Conservation (phyloP, 805 yeast species). For the Blastobotrys mokoenaii region DNA sequence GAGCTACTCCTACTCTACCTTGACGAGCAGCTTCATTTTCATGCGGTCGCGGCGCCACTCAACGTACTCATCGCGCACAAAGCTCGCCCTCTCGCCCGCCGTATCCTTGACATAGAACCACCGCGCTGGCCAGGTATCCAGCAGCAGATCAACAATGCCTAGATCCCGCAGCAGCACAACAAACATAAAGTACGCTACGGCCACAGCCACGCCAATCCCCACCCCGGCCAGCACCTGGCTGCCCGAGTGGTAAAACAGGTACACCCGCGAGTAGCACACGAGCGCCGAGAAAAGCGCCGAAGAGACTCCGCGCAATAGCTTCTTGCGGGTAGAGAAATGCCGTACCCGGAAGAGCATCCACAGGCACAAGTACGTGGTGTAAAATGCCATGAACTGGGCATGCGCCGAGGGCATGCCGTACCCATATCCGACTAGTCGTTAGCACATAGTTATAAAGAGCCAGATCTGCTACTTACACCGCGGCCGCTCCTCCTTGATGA, state of each 20-base stretch:
- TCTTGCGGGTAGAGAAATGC: conserved; percentile 22
- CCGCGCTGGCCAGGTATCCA: conserved; percentile 48
- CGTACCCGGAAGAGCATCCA: conserved; percentile 27
- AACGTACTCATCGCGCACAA: conserved; percentile 26
- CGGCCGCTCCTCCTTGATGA: conserved; percentile 71
- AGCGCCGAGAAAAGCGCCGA: conserved; percentile 25
- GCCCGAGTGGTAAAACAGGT: conserved; percentile 66
- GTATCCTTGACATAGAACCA: conserved; percentile 32
- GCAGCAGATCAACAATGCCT: conserved; percentile 60
- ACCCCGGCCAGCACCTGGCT: conserved; percentile 72
- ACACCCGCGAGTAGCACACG: conserved; percentile 65
- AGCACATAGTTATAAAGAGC: conserved; percentile 1
- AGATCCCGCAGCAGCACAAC: conserved; percentile 50
- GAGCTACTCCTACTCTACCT: conserved; percentile 12
- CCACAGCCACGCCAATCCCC: conserved; percentile 51
- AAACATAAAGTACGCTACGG: conserved; percentile 46
- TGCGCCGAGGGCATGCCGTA: conserved; percentile 98
- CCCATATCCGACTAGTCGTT: conserved; percentile 33
- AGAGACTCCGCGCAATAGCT: conserved; percentile 18
- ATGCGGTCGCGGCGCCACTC: conserved; percentile 24
- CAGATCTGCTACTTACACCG: conserved; percentile 8
- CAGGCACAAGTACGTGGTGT: conserved; percentile 32
- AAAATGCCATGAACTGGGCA: conserved; percentile 90
- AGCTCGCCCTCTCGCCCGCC: conserved; percentile 24
- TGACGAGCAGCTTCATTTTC: conserved; percentile 21